Conservation (phyloP, 1,284 basidiomycete species). For the Irpex sp. region DNA sequence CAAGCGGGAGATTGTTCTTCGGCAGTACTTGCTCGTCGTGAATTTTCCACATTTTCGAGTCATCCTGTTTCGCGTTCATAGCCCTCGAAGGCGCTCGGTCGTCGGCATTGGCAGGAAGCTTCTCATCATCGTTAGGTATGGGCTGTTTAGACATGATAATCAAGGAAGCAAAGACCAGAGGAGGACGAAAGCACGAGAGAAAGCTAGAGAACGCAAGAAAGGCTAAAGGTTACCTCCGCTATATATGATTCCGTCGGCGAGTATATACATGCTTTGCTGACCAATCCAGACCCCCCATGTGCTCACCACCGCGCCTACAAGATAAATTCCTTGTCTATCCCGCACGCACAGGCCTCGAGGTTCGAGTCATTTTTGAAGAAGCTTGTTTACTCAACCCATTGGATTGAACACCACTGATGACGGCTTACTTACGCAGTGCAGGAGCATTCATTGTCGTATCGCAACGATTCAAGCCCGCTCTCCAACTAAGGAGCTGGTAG, state of each 20-base stretch:
- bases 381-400: background rate
- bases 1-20: slow-evolving; percentile 14
- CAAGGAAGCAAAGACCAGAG: background rate
- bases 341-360: background rate
- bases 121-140: background rate
- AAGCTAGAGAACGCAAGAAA: background rate
- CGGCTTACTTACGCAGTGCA: background rate
- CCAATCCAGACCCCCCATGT: background rate
- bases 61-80: background rate
- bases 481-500: too few species aligned
- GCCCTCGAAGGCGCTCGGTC: background rate
- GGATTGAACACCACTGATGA: background rate
- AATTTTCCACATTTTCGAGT: background rate
- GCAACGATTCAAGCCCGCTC: too few species aligned
- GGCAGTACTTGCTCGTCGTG: slow-evolving; percentile 6
- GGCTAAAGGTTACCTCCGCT: background rate
- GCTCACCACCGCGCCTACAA: background rate
- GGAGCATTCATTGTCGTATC: background rate
- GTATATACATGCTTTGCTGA: background rate
- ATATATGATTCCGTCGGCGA: background rate
- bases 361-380: background rate
- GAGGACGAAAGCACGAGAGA: background rate
- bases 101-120: background rate
- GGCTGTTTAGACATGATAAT: background rate
- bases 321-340: background rate